phyloP scores from a whole-genome alignment of 306 rosid genomes.

The Vigna mungo region DNA sequence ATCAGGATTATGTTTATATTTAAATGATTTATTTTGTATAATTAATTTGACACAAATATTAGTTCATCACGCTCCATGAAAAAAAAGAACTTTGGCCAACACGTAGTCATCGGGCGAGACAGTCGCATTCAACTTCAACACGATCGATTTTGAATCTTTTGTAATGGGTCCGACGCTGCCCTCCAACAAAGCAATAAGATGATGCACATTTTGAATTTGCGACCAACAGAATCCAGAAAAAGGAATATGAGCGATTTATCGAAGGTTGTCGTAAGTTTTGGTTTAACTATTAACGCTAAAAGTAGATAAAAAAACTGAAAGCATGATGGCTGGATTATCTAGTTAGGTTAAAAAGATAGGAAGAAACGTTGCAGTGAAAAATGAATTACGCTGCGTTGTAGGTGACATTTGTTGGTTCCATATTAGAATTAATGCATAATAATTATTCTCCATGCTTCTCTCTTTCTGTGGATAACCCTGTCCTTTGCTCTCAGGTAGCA shows the following conservation, averaged over 20 bases:
- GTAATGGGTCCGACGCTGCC: not conserved
- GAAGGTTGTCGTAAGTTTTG: not conserved
- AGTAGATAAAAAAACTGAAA: constrained; percentile 1
- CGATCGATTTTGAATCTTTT: not conserved
- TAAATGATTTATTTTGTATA: no score
- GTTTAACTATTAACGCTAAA: not conserved
- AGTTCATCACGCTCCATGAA: no score
- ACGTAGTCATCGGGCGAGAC: not conserved
- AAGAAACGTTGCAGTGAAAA: constrained; percentile 26
- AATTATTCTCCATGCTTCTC: constrained; percentile 8
- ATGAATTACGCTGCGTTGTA: constrained; percentile 11
- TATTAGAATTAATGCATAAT: constrained; percentile 47
- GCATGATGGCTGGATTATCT: not conserved
- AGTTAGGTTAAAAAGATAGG: constrained; percentile 47
- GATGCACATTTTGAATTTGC: not conserved
- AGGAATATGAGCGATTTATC: not conserved
- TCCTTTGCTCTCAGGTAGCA: constrained; percentile 54
- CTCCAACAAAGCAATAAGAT: not conserved
- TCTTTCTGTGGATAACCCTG: constrained; percentile 53
- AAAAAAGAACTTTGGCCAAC: not conserved
- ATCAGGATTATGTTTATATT: no score
- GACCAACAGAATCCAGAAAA: constrained; percentile 6
- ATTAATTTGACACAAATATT: no score
- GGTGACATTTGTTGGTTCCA: constrained; percentile 28
- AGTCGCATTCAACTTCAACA: not conserved